Base-by-base conservation (phyloP, 2,329 filamentous ascomycete species). In the Colletotrichum chlorophyti region DNA sequence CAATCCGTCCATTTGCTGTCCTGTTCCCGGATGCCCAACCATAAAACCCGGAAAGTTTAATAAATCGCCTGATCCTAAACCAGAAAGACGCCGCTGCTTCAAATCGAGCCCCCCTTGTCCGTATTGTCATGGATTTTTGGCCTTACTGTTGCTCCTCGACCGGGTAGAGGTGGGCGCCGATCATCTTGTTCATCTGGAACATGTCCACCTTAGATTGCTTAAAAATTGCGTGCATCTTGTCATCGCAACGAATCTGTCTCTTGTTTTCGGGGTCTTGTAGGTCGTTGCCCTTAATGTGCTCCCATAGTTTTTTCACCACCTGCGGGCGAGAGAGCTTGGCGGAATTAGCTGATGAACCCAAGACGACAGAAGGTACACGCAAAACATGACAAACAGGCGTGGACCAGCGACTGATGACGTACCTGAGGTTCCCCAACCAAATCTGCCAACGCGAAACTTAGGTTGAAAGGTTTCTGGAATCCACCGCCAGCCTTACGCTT, bases 151-250 rank as follows among this genome's bases (percentile, higher is more conserved):
- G 70, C 55, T 74, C 86, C 50, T 94, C 92, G 43, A 91, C 83
- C 3, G 90, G 91, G 70, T 96, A 97, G 34, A 98, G 81, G 69
- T 98, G 94, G 71, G 90, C 88, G 63, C 91, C 92, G 10, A 98
- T 86, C 14, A 97, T 85, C 80, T 97, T 97, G 80, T 97, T 98
- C 94, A 99, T 98, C 65, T 92, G 93, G 75, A 99, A 99, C 95
- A 99, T 99, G 75, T 98, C 92, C 46, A 99, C 90, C 68, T 85
- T 91, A 68, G 93, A 86, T 69, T 90, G 85, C 74, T 96, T 96
- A 79, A 99, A 99, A 7, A 99, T 90, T 6, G 90, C 90, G 60
- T 91, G 88, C 89, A 99, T 90, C 65, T 86, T 87, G 21, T 96
- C 91, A 74, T 99, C 95, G 76, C 95, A 99, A 24, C 86, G 80